phyloP scores from a whole-genome alignment of 2,329 filamentous ascomycete genomes.

The Dothistroma septosporum region DNA sequence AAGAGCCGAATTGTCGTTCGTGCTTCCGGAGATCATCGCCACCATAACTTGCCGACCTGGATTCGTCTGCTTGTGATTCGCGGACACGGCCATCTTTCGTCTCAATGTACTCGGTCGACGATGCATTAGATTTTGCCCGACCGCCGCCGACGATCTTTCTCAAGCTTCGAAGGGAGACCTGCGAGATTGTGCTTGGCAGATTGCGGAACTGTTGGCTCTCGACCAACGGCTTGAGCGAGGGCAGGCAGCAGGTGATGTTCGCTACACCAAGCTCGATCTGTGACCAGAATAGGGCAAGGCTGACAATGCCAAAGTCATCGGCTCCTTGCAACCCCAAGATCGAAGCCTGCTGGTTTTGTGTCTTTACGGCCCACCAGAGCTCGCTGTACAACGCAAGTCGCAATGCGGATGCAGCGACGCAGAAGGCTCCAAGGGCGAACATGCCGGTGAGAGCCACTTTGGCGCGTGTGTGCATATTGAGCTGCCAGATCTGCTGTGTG shows the following conservation, averaged over 20 bases:
- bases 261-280: slow-evolving; percentile 3
- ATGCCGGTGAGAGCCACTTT: not conserved
- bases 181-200: not conserved
- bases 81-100: not conserved
- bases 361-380: slow-evolving; percentile 1
- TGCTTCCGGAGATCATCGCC: not conserved
- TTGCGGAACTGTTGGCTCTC: not conserved
- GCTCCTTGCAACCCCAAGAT: not conserved
- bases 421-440: not conserved
- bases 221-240: not conserved
- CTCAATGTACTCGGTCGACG: not conserved
- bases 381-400: slow-evolving; percentile 1
- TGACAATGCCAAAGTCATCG: slow-evolving; percentile 1
- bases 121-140: not conserved
- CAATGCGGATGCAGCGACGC: not conserved
- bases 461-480: not conserved
- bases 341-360: not conserved
- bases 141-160: not conserved
- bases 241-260: not conserved
- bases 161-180: not conserved
- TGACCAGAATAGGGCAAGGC: not conserved
- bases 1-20: not conserved
- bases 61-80: not conserved
- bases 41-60: not conserved
- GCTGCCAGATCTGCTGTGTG: not conserved